Conservation (phyloP, 352 stramenopile genomes). For the Pythium vanterpoolii region DNA sequence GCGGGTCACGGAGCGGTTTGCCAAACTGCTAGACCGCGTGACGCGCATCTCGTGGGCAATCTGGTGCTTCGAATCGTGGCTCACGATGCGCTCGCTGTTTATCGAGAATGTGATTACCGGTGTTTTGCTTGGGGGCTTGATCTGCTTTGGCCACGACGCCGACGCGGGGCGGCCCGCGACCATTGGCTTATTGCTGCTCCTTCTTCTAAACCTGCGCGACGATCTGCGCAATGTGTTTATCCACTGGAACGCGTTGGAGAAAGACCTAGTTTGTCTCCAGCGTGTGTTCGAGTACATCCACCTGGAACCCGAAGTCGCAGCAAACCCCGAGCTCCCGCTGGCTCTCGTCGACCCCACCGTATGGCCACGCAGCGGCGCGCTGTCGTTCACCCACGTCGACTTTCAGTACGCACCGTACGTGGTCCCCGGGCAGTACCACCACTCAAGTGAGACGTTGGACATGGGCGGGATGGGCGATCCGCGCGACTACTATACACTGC, state of each 20-base stretch:
- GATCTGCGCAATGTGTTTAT: constrained; percentile 23
- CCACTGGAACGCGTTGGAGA: constrained; percentile 26
- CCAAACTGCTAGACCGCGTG: constrained; percentile 15
- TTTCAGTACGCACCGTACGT: constrained; percentile 25
- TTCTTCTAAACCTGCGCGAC: constrained; percentile 24
- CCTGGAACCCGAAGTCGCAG: constrained; percentile 21
- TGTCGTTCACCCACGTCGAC: constrained; percentile 21
- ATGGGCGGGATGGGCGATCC: too few species aligned
- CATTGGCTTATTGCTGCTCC: constrained; percentile 23
- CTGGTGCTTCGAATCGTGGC: constrained; percentile 33
- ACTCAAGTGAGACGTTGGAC: background rate
- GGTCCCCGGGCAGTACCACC: constrained; percentile 9
- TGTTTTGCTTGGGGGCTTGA: constrained; percentile 17
- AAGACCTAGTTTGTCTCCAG: constrained; percentile 25
- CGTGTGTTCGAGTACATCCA: constrained; percentile 30
- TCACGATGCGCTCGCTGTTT: constrained; percentile 30
- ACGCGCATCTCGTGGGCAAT: constrained; percentile 28
- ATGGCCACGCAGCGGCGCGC: constrained; percentile 21
- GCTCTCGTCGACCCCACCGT: constrained; percentile 16
- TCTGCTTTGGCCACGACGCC: constrained; percentile 25
- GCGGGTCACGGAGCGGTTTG: constrained; percentile 9
- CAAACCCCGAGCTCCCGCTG: constrained; percentile 22
- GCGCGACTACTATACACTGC: constrained; percentile 11
- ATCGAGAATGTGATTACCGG: constrained; percentile 33
- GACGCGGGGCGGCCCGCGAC: constrained; percentile 20